A percentile compares a stretch with the other conserved stretches of the same genome.
Evolutionary conservation across 1,284 basidiomycete genomes (phyloP).

Genomic region (Ceratobasidium papillatum): DNA sequence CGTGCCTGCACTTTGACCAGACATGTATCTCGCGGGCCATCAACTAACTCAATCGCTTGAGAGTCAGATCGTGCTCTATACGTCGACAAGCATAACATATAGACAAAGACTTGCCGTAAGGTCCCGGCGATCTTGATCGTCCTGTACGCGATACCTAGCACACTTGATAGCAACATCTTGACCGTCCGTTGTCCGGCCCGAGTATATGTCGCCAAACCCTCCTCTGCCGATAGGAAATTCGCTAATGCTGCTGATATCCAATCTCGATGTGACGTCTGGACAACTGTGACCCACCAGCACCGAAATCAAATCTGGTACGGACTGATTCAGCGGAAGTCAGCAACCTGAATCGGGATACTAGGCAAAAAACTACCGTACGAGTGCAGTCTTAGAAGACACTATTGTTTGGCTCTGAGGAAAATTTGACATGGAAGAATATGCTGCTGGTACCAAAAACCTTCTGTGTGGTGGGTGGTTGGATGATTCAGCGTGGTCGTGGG

Average conservation of each 20-base stretch:
- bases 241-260: not conserved
- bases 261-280: not conserved
- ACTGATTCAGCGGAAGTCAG: too few species aligned
- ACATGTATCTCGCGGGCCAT: slow-evolving; percentile 19
- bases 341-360: too few species aligned
- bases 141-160: not conserved
- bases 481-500: too few species aligned
- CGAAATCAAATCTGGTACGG: not conserved
- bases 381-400: too few species aligned
- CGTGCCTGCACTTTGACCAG: slow-evolving; percentile 24
- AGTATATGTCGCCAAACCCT: slow-evolving; percentile 9
- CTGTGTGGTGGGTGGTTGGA: too few species aligned
- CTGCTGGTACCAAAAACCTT: too few species aligned
- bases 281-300: not conserved
- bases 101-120: not conserved
- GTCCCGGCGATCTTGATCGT: not conserved
- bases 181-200: not conserved
- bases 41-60: not conserved
- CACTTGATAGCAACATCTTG: not conserved
- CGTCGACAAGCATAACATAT: not conserved
- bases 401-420: too few species aligned
- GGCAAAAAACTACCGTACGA: too few species aligned
- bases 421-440: too few species aligned
- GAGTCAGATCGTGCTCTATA: not conserved
- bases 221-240: not conserved